Evolutionary conservation across 495 filamentous ascomycete genomes (phyloP), one percentile per base, ranked within the genome.

Genomic region (Aspergillus funiculosus): DNA sequence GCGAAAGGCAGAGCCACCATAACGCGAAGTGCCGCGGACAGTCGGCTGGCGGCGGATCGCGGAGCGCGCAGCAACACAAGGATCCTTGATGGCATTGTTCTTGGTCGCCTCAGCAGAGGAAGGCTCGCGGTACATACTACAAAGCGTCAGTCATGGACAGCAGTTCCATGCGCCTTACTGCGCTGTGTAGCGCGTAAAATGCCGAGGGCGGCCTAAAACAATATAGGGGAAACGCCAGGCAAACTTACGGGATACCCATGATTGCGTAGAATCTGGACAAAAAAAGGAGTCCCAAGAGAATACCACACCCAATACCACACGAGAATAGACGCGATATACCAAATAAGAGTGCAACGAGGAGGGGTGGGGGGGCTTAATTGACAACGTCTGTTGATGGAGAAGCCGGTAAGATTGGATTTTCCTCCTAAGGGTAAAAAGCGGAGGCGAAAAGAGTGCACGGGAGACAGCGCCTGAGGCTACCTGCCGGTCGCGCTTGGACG

Each of bases 241-340:
- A 46, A 56, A 81, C 83, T 79, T 78, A 88, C 82, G 83, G 86
- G 49, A 89, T 80, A 70, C 87, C 87, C 87, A 92, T 91, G 62
- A 58, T 73, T 52, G 55, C 29, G 32, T 27, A 20, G 26, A 46
- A 43, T 43, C 26, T 28, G 46, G 28, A 29, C 34, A 51, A 50
- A 45, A 41, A 37, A 37, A 36, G 18, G 34, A 45, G 20, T n/a
- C 9, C 5, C 10, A 17, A 31, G 43, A 32, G n/a, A 24, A 39
- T 29, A 43, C 37, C 47, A 38, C 39, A 22, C 13, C 27, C 35
- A 28, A 26, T 20, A 43, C 29, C 47, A 44, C 48, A 21, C 32
- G 22, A 47, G 38, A 48, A 35, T 13, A 39, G 37, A 45, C 36
- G 43, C 45, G 36, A 39, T 24, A 17, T 18, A 24, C 10, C 32